Percentiles rank a stretch among this genome's conserved stretches.
phyloP scores from a whole-genome alignment of 1,284 basidiomycete genomes.

The Cutaneotrichosporon cyanovorans region DNA sequence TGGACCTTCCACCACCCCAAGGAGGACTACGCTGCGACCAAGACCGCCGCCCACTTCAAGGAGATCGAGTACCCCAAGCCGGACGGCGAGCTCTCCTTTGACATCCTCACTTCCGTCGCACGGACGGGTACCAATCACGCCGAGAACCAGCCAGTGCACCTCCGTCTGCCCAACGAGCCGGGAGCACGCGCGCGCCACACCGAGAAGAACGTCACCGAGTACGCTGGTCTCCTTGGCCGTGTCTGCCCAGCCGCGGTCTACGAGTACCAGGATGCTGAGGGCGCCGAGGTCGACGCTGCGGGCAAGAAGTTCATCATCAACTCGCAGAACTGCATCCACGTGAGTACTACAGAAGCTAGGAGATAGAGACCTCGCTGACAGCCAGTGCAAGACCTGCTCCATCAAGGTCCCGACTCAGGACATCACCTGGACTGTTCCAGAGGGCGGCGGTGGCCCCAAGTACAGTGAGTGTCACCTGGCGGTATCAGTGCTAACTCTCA shows the following conservation, averaged over 20 bases:
- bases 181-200: constrained; percentile 61
- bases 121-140: constrained; percentile 94
- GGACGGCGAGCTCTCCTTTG: constrained; percentile 86
- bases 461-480: constrained; percentile 57
- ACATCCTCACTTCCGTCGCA: constrained; percentile 82
- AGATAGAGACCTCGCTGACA: neutral
- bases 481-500: neutral
- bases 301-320: constrained; percentile 95
- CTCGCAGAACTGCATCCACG: constrained; percentile 58
- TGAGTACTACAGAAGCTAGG: constrained; percentile 22
- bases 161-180: constrained; percentile 56
- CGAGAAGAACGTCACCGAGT: constrained; percentile 66
- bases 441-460: constrained; percentile 88
- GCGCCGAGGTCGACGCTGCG: constrained; percentile 51
- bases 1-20: constrained; percentile 79
- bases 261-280: constrained; percentile 74
- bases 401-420: constrained; percentile 87
- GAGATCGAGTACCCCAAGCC: constrained; percentile 87
- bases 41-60: constrained; percentile 59
- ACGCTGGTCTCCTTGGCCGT: constrained; percentile 74
- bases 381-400: constrained; percentile 86
- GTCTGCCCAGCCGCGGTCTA: constrained; percentile 96
- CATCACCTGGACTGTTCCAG: constrained; percentile 82
- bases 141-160: constrained; percentile 89
- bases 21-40: constrained; percentile 68